These are phyloP conservation scores for Periconia sp. DNA, from an alignment of 2,329 filamentous ascomycete genomes.

Conservation along the genomic window DNA sequence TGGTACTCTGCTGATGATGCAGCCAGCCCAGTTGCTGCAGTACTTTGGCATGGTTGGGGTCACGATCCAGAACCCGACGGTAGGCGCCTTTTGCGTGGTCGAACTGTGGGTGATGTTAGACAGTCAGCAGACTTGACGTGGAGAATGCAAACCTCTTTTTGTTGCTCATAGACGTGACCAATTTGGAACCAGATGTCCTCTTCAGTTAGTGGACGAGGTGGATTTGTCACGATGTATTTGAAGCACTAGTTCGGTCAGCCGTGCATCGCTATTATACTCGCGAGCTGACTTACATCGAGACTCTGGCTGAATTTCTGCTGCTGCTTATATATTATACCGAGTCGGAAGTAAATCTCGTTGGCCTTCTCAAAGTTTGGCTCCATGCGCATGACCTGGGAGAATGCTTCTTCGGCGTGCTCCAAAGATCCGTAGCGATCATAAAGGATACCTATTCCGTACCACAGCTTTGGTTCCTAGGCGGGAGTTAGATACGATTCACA, in stretches of 20 bases:
- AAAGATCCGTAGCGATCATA: conserved; percentile 96
- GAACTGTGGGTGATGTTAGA: conserved; percentile 67
- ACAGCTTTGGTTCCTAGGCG: conserved; percentile 85
- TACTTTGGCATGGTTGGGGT: conserved; percentile 96
- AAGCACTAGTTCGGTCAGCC: conserved; percentile 81
- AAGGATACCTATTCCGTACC: conserved; percentile 98
- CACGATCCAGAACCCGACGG: conserved; percentile 88
- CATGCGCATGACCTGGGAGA: conserved; percentile 99
- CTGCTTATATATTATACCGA: conserved; percentile 99
- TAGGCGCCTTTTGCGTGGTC: conserved; percentile 93
- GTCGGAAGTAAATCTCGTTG: conserved; percentile 97
- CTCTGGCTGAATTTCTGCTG: conserved; percentile 93
- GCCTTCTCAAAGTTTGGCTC: conserved; percentile 97
- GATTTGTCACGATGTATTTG: conserved; percentile 94
- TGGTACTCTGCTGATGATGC: conserved; percentile 93
- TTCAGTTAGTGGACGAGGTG: conserved; percentile 89
- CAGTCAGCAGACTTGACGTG: conserved; percentile 8
- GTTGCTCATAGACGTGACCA: conserved; percentile 96
- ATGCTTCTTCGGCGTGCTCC: conserved; percentile 96
- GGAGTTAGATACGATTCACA: conserved; percentile 5
- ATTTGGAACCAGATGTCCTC: conserved; percentile 99
- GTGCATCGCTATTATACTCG: not conserved
- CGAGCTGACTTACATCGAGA: conserved; percentile 71
- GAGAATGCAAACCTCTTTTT: conserved; percentile 84
- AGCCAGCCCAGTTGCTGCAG: conserved; percentile 97